Evolutionary conservation across 2,329 filamentous ascomycete genomes (phyloP).

Genomic region (Trichoderma endophyticum): DNA sequence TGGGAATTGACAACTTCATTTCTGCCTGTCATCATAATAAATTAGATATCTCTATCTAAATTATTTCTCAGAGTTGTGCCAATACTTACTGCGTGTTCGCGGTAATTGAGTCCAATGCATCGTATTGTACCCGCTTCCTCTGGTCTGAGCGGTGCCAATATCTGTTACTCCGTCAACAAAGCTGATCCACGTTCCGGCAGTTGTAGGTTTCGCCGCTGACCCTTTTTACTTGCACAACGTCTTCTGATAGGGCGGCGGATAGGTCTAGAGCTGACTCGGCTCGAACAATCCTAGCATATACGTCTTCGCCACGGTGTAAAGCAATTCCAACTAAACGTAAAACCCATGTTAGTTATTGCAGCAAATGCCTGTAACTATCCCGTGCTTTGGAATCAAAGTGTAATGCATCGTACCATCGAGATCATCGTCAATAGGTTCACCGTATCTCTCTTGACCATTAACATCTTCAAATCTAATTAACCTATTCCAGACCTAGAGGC

Average conservation of each 20-base stretch:
- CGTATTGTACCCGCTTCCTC: conserved; percentile 10
- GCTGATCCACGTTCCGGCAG: neutral
- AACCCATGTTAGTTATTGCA: neutral
- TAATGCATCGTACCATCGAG: neutral
- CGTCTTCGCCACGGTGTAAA: conserved; percentile 9
- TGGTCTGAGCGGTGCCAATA: neutral
- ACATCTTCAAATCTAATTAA: conserved; percentile 6
- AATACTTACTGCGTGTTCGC: neutral
- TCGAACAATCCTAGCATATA: conserved; percentile 5
- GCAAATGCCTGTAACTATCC: neutral
- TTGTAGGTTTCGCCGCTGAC: neutral
- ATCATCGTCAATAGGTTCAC: neutral
- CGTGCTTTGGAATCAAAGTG: neutral
- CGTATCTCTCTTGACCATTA: conserved; percentile 3
- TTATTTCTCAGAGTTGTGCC: neutral
- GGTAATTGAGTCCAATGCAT: conserved; percentile 10
- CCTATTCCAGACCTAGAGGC: neutral
- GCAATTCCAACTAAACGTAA: neutral
- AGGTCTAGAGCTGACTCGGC: conserved; percentile 3
- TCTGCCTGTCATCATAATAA: neutral
- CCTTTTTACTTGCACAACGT: neutral
- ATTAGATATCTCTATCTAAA: neutral
- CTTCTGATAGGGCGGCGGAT: conserved; percentile 2
- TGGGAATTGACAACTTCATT: neutral
- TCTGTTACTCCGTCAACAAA: neutral